A percentile compares a stretch with the other conserved stretches of the same genome.
Conservation (phyloP, 2,329 filamentous ascomycete species). For the Colletotrichum sp. region DNA sequence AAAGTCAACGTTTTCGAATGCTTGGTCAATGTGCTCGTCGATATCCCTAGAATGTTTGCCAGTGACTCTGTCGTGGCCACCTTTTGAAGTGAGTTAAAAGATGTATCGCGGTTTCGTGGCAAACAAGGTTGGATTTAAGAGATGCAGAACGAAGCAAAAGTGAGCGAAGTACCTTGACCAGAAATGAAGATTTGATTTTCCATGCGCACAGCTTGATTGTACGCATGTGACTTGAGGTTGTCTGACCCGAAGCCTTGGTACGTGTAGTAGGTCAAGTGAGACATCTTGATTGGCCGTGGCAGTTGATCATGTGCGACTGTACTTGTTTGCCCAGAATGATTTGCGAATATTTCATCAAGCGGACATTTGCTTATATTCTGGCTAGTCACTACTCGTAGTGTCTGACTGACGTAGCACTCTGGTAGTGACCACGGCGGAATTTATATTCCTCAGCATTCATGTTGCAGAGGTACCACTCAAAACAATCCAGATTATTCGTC, state of each 20-base stretch:
- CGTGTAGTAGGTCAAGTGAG: neutral
- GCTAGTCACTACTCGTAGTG: neutral
- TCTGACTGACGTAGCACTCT: neutral
- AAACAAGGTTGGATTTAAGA: neutral
- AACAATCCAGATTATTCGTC: neutral
- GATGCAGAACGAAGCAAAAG: neutral
- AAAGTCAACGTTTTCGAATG: neutral
- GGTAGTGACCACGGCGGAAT: neutral
- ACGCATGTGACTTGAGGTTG: neutral
- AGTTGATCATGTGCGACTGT: rapidly evolving
- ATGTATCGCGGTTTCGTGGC: neutral
- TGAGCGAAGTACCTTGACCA: neutral
- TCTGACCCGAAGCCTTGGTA: neutral
- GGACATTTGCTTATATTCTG: neutral
- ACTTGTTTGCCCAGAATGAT: neutral
- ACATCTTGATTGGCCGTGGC: neutral
- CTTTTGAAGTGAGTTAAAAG: neutral
- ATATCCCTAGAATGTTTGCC: neutral
- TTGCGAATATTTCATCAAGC: neutral
- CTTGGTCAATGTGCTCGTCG: neutral
- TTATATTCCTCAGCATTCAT: neutral
- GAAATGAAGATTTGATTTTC: neutral
- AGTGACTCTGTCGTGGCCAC: neutral
- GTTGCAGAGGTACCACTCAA: neutral
- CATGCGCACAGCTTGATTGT: neutral